Base-by-base conservation (phyloP, 331 rosid genomes). In the Dryas integrifolia region DNA sequence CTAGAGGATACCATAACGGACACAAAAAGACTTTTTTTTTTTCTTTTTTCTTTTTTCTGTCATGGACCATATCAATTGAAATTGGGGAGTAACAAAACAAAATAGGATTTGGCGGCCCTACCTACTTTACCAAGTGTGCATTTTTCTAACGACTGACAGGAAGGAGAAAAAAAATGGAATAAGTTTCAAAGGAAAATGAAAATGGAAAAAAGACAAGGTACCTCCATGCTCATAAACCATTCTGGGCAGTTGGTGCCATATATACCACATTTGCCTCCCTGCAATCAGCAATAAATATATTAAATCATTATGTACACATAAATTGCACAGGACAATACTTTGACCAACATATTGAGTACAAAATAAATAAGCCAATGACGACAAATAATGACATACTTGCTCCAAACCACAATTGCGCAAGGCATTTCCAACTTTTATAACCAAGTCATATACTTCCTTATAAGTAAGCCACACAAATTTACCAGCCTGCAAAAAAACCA, bases 141-240 rank as follows among this genome's bases (percentile, higher is more conserved):
- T 38, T 7, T 66, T 26, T 67, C 58, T 2, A 67, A 10, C 1
- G 48, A 61, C 49, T n/a, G 8, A 30, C 2, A 5, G 39, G 46
- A 21, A 46, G 11, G 56, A 44, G 63, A 16, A 46, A 50, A 38
- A 50, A 24, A 14, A 67, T 15, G 16, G 58, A 67, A 75, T 11
- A 67, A 45, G 52, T 65, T 24, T 41, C 73, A 38, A 59, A 65
- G 53, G 70, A 44, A 73, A 51, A 45, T 40, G 14, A 26, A n/a
- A 57, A 43, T 43, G 26, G 13, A 75, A 47, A 18, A 66, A 47
- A 67, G 21, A 38, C 58, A 9, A 74, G 48, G 58, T 77, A 95
- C 99, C 97, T 95, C 86, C 99, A 95, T 92, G 93, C 98, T 92
- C 76, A 95, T 83, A 70, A 95, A 84, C 99, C 99, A 95, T 78